These are phyloP conservation scores for Amaranthus tricolor DNA, from an alignment of 179 eudicot species.

Conservation along the genomic window DNA sequence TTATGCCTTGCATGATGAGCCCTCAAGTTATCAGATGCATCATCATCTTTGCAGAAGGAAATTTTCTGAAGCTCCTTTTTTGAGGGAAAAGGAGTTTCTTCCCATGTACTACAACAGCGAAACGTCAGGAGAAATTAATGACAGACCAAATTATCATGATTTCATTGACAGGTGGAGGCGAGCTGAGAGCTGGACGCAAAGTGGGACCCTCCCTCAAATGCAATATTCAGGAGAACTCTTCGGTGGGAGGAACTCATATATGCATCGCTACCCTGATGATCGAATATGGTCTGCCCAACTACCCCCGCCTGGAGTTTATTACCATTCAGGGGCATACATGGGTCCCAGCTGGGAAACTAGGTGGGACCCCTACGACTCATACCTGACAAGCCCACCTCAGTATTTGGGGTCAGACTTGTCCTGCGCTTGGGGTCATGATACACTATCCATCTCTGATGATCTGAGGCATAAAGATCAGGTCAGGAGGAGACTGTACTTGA, in stretches of 20 bases:
- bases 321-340: conserved; percentile 27
- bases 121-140: conserved; percentile 36
- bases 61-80: conserved; percentile 21
- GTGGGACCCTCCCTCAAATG: conserved; percentile 26
- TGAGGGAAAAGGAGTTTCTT: conserved; percentile 35
- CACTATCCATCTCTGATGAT: conserved; percentile 32
- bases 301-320: conserved; percentile 34
- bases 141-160: conserved; percentile 29
- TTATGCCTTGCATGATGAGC: conserved; percentile 30
- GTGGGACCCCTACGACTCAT: conserved; percentile 32
- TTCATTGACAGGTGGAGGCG: conserved; percentile 27
- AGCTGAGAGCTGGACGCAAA: conserved; percentile 29
- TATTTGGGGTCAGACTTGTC: conserved; percentile 32
- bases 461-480: conserved; percentile 32
- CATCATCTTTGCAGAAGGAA: conserved; percentile 34
- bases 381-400: conserved; percentile 34
- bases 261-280: conserved; percentile 41
- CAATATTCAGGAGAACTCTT: conserved; percentile 54
- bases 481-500: conserved; percentile 26
- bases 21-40: conserved; percentile 21
- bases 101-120: conserved; percentile 34
- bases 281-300: conserved; percentile 46
- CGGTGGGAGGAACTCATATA: conserved; percentile 33
- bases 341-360: conserved; percentile 28
- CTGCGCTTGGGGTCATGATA: conserved; percentile 34